Percentiles rank a stretch among this genome's conserved stretches.
Conservation (phyloP, 2,329 filamentous ascomycete genomes). For the Didymella pinodella region DNA sequence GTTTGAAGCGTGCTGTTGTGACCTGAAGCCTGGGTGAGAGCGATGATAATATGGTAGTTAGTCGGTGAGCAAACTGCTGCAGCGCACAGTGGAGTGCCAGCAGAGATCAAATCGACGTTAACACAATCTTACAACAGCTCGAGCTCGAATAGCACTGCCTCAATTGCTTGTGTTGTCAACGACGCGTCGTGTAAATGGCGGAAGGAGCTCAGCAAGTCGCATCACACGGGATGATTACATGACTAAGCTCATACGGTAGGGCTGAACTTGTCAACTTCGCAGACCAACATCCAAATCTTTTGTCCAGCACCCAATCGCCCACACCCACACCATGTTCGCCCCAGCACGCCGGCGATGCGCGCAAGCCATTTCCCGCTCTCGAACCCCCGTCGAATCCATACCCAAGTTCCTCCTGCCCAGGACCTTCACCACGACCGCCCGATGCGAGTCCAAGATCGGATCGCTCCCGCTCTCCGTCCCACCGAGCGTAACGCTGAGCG, state of each 20-base stretch:
- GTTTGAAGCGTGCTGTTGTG: conserved; percentile 11
- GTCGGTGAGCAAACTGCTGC: conserved; percentile 15
- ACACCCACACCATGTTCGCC: conserved; percentile 65
- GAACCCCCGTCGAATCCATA: conserved; percentile 59
- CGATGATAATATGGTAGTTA: conserved; percentile 20
- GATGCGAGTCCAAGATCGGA: conserved; percentile 82
- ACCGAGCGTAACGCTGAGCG: conserved; percentile 70
- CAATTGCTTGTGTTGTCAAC: conserved; percentile 12
- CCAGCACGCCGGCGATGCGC: conserved; percentile 64
- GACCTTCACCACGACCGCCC: conserved; percentile 75
- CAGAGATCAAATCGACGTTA: neutral
- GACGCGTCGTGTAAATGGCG: neutral
- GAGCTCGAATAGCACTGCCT: neutral
- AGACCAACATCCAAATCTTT: conserved; percentile 35
- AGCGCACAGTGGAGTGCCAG: neutral
- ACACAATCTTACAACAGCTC: neutral
- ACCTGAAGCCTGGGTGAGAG: conserved; percentile 26
- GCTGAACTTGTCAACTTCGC: conserved; percentile 18
- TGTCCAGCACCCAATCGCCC: conserved; percentile 22
- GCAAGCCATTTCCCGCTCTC: conserved; percentile 62
- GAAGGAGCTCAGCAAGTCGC: conserved; percentile 13
- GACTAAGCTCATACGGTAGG: conserved; percentile 4
- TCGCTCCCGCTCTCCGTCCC: conserved; percentile 63
- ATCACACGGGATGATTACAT: conserved; percentile 8
- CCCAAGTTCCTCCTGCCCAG: conserved; percentile 74